Percentiles rank a stretch among this genome's conserved stretches.
These are phyloP conservation scores for Emmonsiellopsis sp. DNA, from an alignment of 2,329 filamentous ascomycete genomes.

Conservation along the genomic window DNA sequence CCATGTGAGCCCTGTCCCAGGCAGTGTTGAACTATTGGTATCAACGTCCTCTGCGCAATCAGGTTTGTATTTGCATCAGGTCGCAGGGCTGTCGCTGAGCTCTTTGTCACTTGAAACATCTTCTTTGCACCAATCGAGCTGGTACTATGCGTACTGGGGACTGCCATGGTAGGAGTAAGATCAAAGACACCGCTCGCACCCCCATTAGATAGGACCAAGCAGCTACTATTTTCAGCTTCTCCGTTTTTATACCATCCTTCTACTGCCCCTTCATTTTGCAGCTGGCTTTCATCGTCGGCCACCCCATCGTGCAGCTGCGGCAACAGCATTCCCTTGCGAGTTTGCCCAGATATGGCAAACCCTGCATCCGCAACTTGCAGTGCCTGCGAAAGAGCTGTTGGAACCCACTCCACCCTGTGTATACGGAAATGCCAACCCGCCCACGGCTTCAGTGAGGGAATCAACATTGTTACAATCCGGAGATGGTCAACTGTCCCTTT, in stretches of 20 bases:
- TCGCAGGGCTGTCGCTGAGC: constrained; percentile 3
- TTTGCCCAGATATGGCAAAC: no score
- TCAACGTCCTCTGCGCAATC: constrained; percentile 17
- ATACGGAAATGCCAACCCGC: no score
- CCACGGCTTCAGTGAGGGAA: no score
- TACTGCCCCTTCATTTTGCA: not conserved
- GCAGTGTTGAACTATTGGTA: constrained; percentile 13
- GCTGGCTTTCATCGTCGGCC: no score
- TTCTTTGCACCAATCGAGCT: not conserved
- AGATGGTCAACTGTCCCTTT: no score
- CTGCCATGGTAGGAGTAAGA: not conserved
- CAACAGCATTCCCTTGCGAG: no score
- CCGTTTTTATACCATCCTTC: not conserved
- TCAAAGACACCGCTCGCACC: constrained; percentile 8
- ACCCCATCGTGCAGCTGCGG: no score
- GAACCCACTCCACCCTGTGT: no score
- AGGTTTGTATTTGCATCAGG: constrained; percentile 26
- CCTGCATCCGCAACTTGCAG: no score
- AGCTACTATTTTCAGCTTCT: not conserved
- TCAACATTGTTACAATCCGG: no score
- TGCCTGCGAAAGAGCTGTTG: no score
- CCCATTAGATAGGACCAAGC: constrained; percentile 11
- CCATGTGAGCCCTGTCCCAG: not conserved
- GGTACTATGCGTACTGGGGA: not conserved
- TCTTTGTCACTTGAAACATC: not conserved